Conservation (phyloP, 2,329 filamentous ascomycete species). For the Fusarium sp. region DNA sequence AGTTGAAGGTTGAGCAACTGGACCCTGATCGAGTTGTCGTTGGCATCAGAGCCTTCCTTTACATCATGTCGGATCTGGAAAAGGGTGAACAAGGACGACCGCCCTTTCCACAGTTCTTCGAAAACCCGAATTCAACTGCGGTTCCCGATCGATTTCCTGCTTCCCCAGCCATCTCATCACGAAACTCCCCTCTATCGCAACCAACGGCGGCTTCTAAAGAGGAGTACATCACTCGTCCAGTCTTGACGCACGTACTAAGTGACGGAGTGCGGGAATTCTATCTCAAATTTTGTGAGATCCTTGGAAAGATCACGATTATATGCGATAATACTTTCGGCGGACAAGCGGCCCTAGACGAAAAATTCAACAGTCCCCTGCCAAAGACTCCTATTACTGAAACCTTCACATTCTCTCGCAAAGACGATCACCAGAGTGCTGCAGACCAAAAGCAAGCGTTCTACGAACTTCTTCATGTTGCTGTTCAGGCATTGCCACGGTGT, state of each 20-base stretch:
- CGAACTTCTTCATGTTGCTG: conserved; percentile 93
- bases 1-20: conserved; percentile 89
- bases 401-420: conserved; percentile 89
- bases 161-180: conserved; percentile 56
- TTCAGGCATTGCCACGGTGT: conserved; percentile 95
- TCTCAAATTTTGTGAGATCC: conserved; percentile 90
- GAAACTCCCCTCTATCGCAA: conserved; percentile 48
- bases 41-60: conserved; percentile 92
- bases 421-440: conserved; percentile 79
- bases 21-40: conserved; percentile 98
- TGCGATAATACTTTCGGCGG: conserved; percentile 98
- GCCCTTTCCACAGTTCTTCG: conserved; percentile 83
- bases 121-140: conserved; percentile 53
- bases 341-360: conserved; percentile 94
- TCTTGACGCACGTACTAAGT: conserved; percentile 74
- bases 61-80: conserved; percentile 93
- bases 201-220: conserved; percentile 60
- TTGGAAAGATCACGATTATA: conserved; percentile 95
- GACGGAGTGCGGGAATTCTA: conserved; percentile 90
- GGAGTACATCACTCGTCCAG: conserved; percentile 77
- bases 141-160: conserved; percentile 66
- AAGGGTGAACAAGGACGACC: conserved; percentile 83
- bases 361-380: conserved; percentile 87
- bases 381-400: conserved; percentile 97
- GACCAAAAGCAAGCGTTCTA: conserved; percentile 97